Evolutionary conservation across 495 filamentous ascomycete genomes (phyloP).

Genomic region (Penicillium alfredii): DNA sequence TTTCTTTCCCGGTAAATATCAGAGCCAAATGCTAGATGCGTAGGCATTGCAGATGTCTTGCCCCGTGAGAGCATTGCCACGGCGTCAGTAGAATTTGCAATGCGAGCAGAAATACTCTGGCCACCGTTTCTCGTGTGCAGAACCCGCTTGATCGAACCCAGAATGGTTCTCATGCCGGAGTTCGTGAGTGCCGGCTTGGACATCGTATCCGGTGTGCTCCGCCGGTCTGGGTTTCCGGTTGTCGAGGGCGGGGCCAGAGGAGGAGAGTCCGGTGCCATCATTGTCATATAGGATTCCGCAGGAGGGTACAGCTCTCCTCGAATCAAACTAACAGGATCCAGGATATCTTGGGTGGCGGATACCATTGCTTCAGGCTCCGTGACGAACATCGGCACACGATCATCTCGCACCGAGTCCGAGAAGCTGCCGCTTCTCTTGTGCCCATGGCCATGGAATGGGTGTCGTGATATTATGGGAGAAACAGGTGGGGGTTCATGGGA

Average conservation of each 20-base stretch:
- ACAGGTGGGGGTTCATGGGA: slow-evolving; percentile 24
- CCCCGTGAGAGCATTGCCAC: slow-evolving; percentile 22
- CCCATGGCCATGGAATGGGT: slow-evolving; percentile 41
- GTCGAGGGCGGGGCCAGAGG: slow-evolving; percentile 29
- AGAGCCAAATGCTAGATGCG: slow-evolving; percentile 42
- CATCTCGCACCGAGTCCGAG: slow-evolving; percentile 81
- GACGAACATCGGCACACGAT: slow-evolving; percentile 49
- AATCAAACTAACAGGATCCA: slow-evolving; percentile 77
- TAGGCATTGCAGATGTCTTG: slow-evolving; percentile 42
- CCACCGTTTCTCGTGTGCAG: slow-evolving; percentile 60
- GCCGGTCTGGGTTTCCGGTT: slow-evolving; percentile 21
- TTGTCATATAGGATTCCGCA: slow-evolving; percentile 66
- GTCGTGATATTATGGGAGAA: slow-evolving; percentile 26
- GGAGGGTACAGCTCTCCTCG: slow-evolving; percentile 76
- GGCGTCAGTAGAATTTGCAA: slow-evolving; percentile 29
- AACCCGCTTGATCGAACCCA: slow-evolving; percentile 85
- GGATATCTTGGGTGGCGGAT: slow-evolving; percentile 42
- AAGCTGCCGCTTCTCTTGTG: slow-evolving; percentile 74
- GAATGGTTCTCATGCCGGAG: slow-evolving; percentile 72
- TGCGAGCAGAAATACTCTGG: slow-evolving; percentile 37
- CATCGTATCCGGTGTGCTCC: slow-evolving; percentile 27
- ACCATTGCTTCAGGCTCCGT: slow-evolving; percentile 8
- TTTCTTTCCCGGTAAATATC: slow-evolving; percentile 43
- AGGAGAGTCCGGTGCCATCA: slow-evolving; percentile 59
- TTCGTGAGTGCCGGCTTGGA: slow-evolving; percentile 37